Percentiles rank a stretch among this genome's conserved stretches.
phyloP scores from a whole-genome alignment of 371 early-diverging fungal genomes.

The Mortierella polycephala region DNA sequence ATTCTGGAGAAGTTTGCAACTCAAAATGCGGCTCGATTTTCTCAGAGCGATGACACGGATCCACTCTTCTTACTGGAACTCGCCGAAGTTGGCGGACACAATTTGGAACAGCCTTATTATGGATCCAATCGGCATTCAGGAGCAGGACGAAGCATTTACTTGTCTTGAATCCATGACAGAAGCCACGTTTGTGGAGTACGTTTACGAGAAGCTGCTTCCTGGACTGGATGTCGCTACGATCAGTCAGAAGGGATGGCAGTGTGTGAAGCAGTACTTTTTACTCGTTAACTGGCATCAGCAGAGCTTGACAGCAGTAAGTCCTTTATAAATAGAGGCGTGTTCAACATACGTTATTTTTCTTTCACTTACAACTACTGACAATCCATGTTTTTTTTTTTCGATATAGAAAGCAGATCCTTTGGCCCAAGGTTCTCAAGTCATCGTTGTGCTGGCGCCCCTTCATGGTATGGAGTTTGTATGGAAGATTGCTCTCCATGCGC shows the following conservation, averaged over 20 bases:
- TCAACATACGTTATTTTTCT: background rate
- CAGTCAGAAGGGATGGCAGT: constrained; percentile 50
- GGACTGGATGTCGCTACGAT: constrained; percentile 46
- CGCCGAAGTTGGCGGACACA: constrained; percentile 49
- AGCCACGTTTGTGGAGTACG: constrained; percentile 42
- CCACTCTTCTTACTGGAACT: constrained; percentile 44
- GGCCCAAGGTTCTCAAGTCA: constrained; percentile 12
- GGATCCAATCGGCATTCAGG: constrained; percentile 52
- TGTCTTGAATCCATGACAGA: constrained; percentile 53
- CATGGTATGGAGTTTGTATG: constrained; percentile 56
- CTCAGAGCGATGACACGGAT: constrained; percentile 41
- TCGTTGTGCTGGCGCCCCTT: constrained; percentile 32
- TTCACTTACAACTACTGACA: background rate
- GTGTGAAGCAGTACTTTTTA: constrained; percentile 54
- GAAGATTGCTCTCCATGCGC: constrained; percentile 55
- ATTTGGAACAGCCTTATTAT: constrained; percentile 54
- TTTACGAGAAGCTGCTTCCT: constrained; percentile 52
- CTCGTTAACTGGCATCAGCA: constrained; percentile 46
- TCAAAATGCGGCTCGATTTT: constrained; percentile 46
- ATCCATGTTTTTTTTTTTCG: background rate
- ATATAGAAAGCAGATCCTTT: constrained; percentile 6
- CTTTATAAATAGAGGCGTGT: background rate
- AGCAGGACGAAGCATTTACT: constrained; percentile 55
- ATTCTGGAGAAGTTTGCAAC: constrained; percentile 30
- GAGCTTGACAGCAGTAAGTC: constrained; percentile 30